Evolutionary conservation across 2,329 filamentous ascomycete species (phyloP).

Genomic region (Chlorencoelia australis): DNA sequence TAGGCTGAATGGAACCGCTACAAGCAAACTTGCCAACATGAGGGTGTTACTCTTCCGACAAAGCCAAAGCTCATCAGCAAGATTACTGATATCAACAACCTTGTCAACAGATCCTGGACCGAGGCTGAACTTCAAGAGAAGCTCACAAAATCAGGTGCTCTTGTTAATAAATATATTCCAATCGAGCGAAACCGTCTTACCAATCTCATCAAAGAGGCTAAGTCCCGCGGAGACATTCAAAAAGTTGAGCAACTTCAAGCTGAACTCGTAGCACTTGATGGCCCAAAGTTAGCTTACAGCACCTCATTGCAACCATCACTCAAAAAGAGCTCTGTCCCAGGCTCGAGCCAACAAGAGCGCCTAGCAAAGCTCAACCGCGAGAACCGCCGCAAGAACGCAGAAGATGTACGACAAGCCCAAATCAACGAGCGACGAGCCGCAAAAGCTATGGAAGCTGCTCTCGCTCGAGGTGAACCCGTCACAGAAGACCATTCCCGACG

Average conservation of each 20-base stretch:
- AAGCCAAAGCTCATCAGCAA: conserved; percentile 59
- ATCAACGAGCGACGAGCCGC: conserved; percentile 63
- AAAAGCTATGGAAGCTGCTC: conserved; percentile 49
- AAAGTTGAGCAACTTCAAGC: conserved; percentile 44
- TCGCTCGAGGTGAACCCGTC: conserved; percentile 53
- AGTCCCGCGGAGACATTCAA: conserved; percentile 50
- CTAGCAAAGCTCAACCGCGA: conserved; percentile 74
- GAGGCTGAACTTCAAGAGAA: conserved; percentile 74
- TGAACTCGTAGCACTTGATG: conserved; percentile 52
- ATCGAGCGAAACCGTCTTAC: conserved; percentile 59
- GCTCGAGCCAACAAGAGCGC: conserved; percentile 64
- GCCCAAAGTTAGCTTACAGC: conserved; percentile 64
- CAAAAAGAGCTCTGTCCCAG: conserved; percentile 35
- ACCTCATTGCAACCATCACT: conserved; percentile 49
- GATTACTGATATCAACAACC: conserved; percentile 66
- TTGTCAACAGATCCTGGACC: conserved; percentile 74
- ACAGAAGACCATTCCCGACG: conserved; percentile 50
- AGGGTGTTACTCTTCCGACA: conserved; percentile 65
- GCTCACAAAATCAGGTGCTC: conserved; percentile 57
- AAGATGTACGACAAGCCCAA: conserved; percentile 84
- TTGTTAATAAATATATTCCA: conserved; percentile 57
- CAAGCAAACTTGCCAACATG: conserved; percentile 61
- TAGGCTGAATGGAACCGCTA: conserved; percentile 75
- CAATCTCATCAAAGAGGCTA: conserved; percentile 56
- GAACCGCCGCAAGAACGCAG: conserved; percentile 76